These are phyloP conservation scores for Phaeosphaeriaceae sp. DNA, from an alignment of 2,329 filamentous ascomycete genomes.

Conservation along the genomic window DNA sequence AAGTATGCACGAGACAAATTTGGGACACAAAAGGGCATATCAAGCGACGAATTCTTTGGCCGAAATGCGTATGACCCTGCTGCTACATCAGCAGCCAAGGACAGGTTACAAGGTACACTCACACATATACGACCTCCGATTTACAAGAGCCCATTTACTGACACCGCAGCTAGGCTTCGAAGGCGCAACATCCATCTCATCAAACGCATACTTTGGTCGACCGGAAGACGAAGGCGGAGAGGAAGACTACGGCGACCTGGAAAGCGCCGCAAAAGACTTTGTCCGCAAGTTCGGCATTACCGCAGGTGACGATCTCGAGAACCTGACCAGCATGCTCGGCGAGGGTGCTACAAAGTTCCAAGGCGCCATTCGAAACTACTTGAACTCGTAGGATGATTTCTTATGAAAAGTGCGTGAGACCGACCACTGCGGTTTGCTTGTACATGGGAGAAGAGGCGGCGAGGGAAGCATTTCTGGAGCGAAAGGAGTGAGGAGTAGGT, in stretches of 20 bases:
- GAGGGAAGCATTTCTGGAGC: no score
- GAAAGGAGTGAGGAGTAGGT: no score
- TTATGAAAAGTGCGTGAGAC: background rate
- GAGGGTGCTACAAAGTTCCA: conserved; percentile 86
- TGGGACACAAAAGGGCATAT: conserved; percentile 91
- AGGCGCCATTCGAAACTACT: conserved; percentile 55
- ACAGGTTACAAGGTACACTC: conserved; percentile 67
- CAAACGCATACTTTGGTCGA: conserved; percentile 96
- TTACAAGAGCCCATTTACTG: background rate
- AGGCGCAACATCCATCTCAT: conserved; percentile 88
- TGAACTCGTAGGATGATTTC: conserved; percentile 43
- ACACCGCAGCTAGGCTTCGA: conserved; percentile 70
- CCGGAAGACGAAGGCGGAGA: conserved; percentile 76
- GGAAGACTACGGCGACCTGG: conserved; percentile 87
- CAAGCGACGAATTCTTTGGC: conserved; percentile 97
- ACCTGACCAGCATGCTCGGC: conserved; percentile 80
- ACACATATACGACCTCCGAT: background rate
- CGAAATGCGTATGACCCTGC: conserved; percentile 83
- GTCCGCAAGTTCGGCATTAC: conserved; percentile 94
- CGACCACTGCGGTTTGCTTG: background rate
- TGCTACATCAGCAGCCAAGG: conserved; percentile 84
- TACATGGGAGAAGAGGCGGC: no score
- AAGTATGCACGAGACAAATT: conserved; percentile 88
- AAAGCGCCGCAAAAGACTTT: conserved; percentile 94
- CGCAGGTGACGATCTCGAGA: conserved; percentile 93